Evolutionary conservation across 2,329 filamentous ascomycete genomes (phyloP), one percentile per base, ranked within the genome.

Genomic region (Teratosphaeria nubilosa): DNA sequence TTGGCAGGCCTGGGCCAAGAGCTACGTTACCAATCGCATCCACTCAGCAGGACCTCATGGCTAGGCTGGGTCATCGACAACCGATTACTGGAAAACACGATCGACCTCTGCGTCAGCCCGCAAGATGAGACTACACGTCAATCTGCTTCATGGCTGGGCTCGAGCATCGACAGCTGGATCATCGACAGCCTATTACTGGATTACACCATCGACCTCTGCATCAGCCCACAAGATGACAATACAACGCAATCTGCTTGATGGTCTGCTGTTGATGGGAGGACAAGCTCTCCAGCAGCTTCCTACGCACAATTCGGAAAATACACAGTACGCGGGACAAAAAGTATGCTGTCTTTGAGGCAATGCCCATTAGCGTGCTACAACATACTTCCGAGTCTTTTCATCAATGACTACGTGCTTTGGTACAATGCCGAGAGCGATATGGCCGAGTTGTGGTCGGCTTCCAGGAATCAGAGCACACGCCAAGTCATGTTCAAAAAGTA

Each of bases 331-430:
- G 78, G 78, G 0, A 59, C 61, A n/a, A n/a, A 0, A 64, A 31
- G 34, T 6, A 45, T 37, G 30, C 24, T 11, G 24, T 27, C 16
- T 60, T 41, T 24, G 55, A 60, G 32, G 16, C 48, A 9, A 14
- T 80, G 16, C 69, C 72, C 0, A 52, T 53, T 0, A 10, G 56
- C 0, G 41, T 71, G 0, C 74, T 78, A 45, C 25, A 55, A 2
- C 51, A 57, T 0, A 82, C 85, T 61, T 0, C 85, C 85, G 0
- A 62, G 62, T 0, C 66, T 74, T 0, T 71, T 88, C 0, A 60
- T 84, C 0, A 68, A 79, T 0, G 70, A 77, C 6, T 86, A 80
- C 54, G 73, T 80, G 0, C 84, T 88, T 60, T 87, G 84, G 83
- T 70, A 86, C 3, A 73, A 86, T 50, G 11, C 84, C 0, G 53